Conservation (phyloP, 1,284 basidiomycete genomes). For the Pseudozyma sp. region DNA sequence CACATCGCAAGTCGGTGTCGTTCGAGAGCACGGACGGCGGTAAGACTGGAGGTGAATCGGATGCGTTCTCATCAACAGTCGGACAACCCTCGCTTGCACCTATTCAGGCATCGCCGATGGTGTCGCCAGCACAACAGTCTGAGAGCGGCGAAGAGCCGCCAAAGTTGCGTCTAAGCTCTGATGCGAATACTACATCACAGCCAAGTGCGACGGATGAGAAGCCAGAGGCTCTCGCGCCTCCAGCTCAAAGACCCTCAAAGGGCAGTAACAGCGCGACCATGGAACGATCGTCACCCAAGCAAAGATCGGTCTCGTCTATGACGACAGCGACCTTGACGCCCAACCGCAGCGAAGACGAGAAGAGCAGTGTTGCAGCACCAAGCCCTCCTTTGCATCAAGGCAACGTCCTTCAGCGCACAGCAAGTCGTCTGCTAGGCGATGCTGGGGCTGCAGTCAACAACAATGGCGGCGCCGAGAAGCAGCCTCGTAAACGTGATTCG, state of each 20-base stretch:
- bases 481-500: conserved; percentile 30
- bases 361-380: not conserved
- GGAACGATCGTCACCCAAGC: conserved; percentile 8
- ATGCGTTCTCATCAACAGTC: not conserved
- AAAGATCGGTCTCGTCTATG: conserved; percentile 18
- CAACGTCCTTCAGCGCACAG: conserved; percentile 35
- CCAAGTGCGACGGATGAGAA: not conserved
- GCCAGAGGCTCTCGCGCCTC: not conserved
- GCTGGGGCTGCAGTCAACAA: not conserved
- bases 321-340: conserved; percentile 32
- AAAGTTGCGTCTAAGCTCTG: conserved; percentile 9
- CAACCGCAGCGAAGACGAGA: conserved; percentile 7
- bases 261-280: conserved; percentile 2
- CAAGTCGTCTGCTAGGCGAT: conserved; percentile 20
- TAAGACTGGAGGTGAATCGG: conserved; percentile 5
- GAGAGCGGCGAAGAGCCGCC: conserved; percentile 24
- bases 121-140: conserved; percentile 11
- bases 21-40: conserved; percentile 29
- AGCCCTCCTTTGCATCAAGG: conserved; percentile 5
- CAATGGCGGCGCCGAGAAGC: not conserved
- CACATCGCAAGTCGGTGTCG: conserved; percentile 55
- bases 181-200: not conserved
- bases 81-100: conserved; percentile 24
- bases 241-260: not conserved
- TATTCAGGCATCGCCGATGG: conserved; percentile 37